These are phyloP conservation scores for Neurospora intermedia DNA, from an alignment of 495 filamentous ascomycete genomes.

Conservation along the genomic window DNA sequence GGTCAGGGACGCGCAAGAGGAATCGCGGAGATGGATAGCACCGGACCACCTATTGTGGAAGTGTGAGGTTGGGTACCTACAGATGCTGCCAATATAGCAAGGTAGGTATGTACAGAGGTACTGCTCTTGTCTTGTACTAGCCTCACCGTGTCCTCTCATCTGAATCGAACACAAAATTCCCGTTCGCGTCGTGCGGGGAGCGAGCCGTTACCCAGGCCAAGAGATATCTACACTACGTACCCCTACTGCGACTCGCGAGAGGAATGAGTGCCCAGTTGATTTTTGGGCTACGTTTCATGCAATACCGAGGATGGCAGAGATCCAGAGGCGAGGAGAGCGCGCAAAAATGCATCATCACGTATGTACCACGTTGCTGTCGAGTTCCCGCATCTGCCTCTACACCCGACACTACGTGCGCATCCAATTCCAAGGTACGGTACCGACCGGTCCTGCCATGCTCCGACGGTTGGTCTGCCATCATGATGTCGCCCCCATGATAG, in stretches of 20 bases:
- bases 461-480: not conserved
- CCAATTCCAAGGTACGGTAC: not conserved
- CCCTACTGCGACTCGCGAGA: not conserved
- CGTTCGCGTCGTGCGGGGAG: not conserved
- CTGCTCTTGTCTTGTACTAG: not conserved
- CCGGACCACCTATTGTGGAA: not conserved
- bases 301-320: not conserved
- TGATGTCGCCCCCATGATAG: not conserved
- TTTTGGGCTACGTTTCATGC: not conserved
- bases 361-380: not conserved
- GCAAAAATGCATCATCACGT: not conserved
- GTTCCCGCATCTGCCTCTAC: not conserved
- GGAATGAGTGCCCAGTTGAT: not conserved
- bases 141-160: not conserved
- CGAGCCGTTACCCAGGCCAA: not conserved
- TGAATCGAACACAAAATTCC: not conserved
- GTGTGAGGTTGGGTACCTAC: not conserved
- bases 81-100: not conserved
- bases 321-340: not conserved
- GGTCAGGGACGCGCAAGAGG: not conserved
- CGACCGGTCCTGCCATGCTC: not conserved
- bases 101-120: not conserved
- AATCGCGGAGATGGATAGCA: not conserved
- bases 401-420: not conserved
- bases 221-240: not conserved